phyloP scores from a whole-genome alignment of 148 eudicot genomes.

The Vaccinium macrocarpon region DNA sequence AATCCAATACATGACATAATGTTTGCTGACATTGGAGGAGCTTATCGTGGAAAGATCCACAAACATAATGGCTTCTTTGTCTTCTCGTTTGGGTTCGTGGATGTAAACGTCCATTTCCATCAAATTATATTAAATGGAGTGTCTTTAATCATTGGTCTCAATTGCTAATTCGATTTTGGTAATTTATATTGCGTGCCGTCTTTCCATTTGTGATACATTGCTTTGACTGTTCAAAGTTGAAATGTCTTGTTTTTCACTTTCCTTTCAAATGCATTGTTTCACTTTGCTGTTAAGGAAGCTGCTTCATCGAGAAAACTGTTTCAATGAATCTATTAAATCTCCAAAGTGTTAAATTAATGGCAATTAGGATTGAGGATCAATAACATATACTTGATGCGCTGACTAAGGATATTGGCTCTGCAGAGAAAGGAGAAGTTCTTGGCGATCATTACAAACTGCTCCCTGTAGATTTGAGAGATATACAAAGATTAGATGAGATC shows the following conservation, averaged over 20 bases:
- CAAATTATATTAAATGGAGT: background rate
- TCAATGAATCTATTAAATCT: background rate
- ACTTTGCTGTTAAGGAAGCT: background rate
- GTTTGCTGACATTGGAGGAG: background rate
- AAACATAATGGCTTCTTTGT: background rate
- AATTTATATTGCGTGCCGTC: background rate
- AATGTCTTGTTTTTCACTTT: slow-evolving; percentile 9
- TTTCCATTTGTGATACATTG: background rate
- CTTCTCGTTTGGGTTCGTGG: background rate
- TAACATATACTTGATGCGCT: background rate
- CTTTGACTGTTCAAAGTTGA: slow-evolving; percentile 5
- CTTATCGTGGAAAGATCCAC: background rate
- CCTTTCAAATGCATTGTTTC: background rate
- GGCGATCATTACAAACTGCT: slow-evolving; percentile 87
- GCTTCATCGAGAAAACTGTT: background rate
- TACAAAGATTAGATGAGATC: slow-evolving; percentile 55
- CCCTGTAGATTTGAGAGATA: slow-evolving; percentile 86
- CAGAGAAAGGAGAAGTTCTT: slow-evolving; percentile 89
- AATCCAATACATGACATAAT: background rate
- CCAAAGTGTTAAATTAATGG: background rate
- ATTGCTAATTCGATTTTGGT: background rate
- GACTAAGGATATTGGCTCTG: slow-evolving; percentile 22
- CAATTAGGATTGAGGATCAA: background rate
- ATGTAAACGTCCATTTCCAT: background rate
- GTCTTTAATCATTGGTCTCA: background rate